Conservation (phyloP, 2,329 filamentous ascomycete genomes). For the Beauveria sp. region DNA sequence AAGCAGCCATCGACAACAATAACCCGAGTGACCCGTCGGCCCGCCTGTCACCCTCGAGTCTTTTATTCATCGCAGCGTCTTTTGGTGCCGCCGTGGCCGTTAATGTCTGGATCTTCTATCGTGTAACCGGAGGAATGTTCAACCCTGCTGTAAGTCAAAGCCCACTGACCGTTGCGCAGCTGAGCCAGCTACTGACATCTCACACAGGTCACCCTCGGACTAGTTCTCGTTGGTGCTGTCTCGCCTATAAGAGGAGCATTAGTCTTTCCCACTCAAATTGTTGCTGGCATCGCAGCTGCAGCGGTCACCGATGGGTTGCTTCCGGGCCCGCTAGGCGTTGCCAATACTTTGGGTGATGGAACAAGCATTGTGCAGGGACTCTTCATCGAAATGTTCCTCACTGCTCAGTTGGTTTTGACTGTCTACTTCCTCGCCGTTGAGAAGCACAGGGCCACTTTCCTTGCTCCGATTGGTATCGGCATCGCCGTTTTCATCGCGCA, state of each 20-base stretch:
- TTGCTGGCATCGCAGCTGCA: slow-evolving; percentile 51
- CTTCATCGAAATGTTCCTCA: slow-evolving; percentile 61
- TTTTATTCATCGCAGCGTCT: slow-evolving; percentile 42
- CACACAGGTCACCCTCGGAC: slow-evolving; percentile 44
- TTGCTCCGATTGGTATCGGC: slow-evolving; percentile 67
- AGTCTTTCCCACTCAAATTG: slow-evolving; percentile 48
- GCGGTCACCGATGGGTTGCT: slow-evolving; percentile 49
- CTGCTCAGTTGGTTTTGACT: slow-evolving; percentile 53
- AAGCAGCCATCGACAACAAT: slow-evolving; percentile 29
- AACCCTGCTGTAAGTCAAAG: slow-evolving; percentile 38
- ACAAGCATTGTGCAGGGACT: slow-evolving; percentile 49
- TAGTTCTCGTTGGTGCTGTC: slow-evolving; percentile 51
- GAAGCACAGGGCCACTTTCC: slow-evolving; percentile 64
- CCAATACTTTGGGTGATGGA: slow-evolving; percentile 46
- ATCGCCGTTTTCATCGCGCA: slow-evolving; percentile 58
- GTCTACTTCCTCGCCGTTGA: slow-evolving; percentile 65
- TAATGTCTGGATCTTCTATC: slow-evolving; percentile 50
- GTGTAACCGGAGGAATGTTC: slow-evolving; percentile 44
- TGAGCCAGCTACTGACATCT: not conserved
- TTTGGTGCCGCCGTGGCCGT: slow-evolving; percentile 44
- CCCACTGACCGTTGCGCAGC: not conserved
- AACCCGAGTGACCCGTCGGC: slow-evolving; percentile 18
- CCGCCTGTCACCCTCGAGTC: slow-evolving; percentile 24
- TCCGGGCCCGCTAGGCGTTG: slow-evolving; percentile 47
- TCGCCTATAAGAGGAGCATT: slow-evolving; percentile 41